phyloP scores from a whole-genome alignment of 371 early-diverging fungal species.

The Mucor sp. region DNA sequence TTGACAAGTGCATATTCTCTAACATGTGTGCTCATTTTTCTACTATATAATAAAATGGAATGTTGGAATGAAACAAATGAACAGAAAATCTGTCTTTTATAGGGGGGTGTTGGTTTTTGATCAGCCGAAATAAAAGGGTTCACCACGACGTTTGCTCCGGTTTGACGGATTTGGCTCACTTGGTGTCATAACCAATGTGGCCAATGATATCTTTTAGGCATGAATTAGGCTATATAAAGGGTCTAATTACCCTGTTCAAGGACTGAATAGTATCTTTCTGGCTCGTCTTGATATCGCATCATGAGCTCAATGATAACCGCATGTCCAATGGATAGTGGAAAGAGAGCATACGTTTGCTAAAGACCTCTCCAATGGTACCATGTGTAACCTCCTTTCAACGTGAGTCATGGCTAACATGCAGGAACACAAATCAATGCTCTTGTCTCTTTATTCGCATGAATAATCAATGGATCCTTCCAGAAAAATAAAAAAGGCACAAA shows the following conservation, averaged over 20 bases:
- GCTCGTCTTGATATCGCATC: not conserved
- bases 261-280: not conserved
- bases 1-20: slow-evolving; percentile 18
- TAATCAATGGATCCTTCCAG: slow-evolving; percentile 2
- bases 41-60: not conserved
- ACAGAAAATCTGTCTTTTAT: not conserved
- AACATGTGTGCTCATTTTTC: not conserved
- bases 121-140: not conserved
- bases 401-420: not conserved
- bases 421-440: not conserved
- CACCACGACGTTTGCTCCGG: not conserved
- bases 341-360: not conserved
- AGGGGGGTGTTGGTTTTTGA: not conserved
- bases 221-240: not conserved
- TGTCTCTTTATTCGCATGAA: not conserved
- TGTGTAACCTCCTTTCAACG: not conserved
- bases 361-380: not conserved
- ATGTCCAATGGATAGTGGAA: not conserved
- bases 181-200: not conserved
- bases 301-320: not conserved
- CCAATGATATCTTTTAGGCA: not conserved
- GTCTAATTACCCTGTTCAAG: not conserved
- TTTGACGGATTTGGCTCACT: slow-evolving; percentile 3
- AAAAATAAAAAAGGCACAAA: too few species aligned
- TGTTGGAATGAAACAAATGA: not conserved